Evolutionary conservation across 176 grass and related monocot genomes (phyloP), one percentile per base, ranked within the genome.

Genomic region (Secale cereale): DNA sequence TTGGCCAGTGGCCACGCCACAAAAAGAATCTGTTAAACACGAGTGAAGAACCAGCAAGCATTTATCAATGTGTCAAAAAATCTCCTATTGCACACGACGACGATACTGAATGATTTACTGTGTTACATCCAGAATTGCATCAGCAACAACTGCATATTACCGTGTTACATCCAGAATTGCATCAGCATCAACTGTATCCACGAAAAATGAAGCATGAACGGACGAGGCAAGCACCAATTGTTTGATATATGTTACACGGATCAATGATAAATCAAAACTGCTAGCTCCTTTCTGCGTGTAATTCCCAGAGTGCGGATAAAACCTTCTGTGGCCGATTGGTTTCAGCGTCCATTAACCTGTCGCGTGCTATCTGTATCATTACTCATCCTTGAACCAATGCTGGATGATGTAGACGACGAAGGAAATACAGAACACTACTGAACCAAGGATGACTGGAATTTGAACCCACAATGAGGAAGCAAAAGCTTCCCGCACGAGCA

Each of bases 361-460:
- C 43, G 85, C 52, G 12, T 54, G 81, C 17, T 32, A 64, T 54
- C 76, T 48, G 15, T 52, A 70, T 66, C 33, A 23, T 14, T 74
- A 73, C 78, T 94, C 97, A 62, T 92, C 87, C 37, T 74, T 83
- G 22, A 92, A 79, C 90, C 94, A 97, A 39, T 94, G 46, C n/a
- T 15, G 59, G 65, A 94, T 81, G 6, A 75, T 65, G 64, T 97
- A 61, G 80, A 92, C 48, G 25, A 88, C 30, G 40, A 94, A 96
- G 62, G 41, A 73, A 39, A 68, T 22, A 73, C 79, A 88, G 13
- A 81, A 88, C 66, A 30, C 19, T 36, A 83, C 63, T 62, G 97
- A 86, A 41, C 85, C 90, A 4, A 87, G 14, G 69, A 92, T 75
- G 43, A 97, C 65, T 25, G 60, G 22, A 85, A 83, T 67, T 33